Evolutionary conservation across 352 stramenopile genomes (phyloP).

Genomic region (Globisporangium yorkense): DNA sequence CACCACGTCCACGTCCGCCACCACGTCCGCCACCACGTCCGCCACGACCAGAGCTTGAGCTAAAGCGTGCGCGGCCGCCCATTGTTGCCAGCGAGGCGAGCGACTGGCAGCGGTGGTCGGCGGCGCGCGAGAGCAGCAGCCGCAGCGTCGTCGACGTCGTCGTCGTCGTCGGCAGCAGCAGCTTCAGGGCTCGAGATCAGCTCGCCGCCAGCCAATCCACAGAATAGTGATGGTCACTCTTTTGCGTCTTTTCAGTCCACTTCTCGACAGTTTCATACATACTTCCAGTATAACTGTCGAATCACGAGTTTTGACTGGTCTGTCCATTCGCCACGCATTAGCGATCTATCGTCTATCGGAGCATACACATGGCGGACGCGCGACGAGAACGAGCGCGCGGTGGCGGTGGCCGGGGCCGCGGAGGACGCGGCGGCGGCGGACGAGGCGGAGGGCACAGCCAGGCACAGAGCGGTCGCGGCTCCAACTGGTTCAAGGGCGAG

Average conservation of each 20-base stretch:
- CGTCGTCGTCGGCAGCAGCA: background rate
- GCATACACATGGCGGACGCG: background rate
- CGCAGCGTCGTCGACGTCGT: background rate
- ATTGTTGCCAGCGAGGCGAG: background rate
- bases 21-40: constrained; percentile 10
- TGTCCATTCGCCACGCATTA: background rate
- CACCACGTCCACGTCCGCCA: constrained; percentile 8
- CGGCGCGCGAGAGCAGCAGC: background rate
- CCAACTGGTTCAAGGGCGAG: constrained; percentile 46
- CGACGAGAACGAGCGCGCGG: background rate
- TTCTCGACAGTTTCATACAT: background rate
- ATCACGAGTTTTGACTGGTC: background rate
- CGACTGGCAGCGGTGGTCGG: background rate
- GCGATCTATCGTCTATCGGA: no score
- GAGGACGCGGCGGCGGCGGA: constrained; percentile 15
- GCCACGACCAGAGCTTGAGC: constrained; percentile 15
- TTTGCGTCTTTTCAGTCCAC: background rate
- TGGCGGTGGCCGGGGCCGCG: constrained; percentile 15
- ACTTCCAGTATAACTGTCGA: background rate
- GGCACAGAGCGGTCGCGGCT: constrained; percentile 3
- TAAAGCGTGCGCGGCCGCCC: constrained; percentile 10
- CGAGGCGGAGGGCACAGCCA: constrained; percentile 9
- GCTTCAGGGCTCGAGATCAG: no score
- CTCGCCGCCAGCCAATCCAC: background rate
- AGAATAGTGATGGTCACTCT: background rate